phyloP scores from a whole-genome alignment of 192 early-diverging fungal genomes.

The Dissophora ornata region DNA sequence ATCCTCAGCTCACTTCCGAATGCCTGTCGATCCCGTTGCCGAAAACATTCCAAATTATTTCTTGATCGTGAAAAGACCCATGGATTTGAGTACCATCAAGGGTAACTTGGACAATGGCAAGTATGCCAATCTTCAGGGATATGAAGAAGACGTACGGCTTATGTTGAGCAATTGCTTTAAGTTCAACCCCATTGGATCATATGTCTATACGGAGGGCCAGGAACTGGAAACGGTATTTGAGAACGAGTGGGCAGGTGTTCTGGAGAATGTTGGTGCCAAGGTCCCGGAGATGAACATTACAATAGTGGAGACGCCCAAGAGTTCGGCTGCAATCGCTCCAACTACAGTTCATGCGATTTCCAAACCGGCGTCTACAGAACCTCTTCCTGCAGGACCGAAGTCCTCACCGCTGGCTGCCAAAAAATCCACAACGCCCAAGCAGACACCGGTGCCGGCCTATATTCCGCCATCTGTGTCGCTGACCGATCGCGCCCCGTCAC shows the following conservation, averaged over 20 bases:
- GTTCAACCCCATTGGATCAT: conserved; percentile 71
- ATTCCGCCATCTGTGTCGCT: conserved; percentile 19
- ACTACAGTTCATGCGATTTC: conserved; percentile 6
- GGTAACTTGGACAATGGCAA: conserved; percentile 53
- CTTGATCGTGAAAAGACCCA: conserved; percentile 70
- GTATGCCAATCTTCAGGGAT: conserved; percentile 56
- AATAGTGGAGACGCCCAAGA: conserved; percentile 58
- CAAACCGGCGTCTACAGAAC: conserved; percentile 3
- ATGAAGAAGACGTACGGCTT: conserved; percentile 64
- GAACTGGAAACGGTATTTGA: conserved; percentile 65
- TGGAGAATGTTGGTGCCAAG: conserved; percentile 40
- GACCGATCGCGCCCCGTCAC: conserved; percentile 4
- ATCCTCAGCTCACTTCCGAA: conserved; percentile 67
- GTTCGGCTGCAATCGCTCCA: conserved; percentile 6
- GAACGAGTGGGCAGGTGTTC: conserved; percentile 51
- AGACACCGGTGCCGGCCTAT: conserved; percentile 25
- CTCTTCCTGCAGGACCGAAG: conserved; percentile 25
- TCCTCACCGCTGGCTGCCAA: background rate
- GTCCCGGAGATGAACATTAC: conserved; percentile 60
- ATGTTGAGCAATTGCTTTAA: conserved; percentile 69
- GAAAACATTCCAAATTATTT: conserved; percentile 76
- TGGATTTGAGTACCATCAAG: conserved; percentile 67
- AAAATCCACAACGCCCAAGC: conserved; percentile 29
- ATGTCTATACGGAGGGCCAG: conserved; percentile 71
- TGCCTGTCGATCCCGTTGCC: conserved; percentile 74